Evolutionary conservation across 768 basidiomycete genomes (phyloP).

Genomic region (Auricularia auricula-judae): DNA sequence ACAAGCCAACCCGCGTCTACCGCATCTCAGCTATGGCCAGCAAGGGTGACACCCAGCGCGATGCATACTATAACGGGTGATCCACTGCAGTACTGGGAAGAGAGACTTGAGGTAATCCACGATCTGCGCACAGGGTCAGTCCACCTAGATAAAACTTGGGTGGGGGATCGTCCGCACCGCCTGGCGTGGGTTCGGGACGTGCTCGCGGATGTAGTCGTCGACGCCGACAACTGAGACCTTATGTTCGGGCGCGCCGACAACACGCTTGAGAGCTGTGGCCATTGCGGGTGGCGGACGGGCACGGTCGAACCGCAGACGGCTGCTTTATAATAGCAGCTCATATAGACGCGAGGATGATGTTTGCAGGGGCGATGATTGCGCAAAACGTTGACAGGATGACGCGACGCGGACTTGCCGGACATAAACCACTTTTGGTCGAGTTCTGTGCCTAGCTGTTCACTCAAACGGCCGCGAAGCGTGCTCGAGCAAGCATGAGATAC

Average conservation of each 20-base stretch:
- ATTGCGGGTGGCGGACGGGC: not conserved
- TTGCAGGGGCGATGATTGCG: not conserved
- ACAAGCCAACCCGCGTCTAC: not conserved
- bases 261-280: conserved; percentile 27
- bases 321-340: no score
- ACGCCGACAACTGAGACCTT: conserved; percentile 48
- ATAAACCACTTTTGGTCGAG: no score
- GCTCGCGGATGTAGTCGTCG: conserved; percentile 37
- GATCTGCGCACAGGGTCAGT: conserved; percentile 27
- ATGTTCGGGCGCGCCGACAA: conserved; percentile 52
- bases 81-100: conserved; percentile 83
- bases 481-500: no score
- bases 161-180: conserved; percentile 28
- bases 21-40: not conserved
- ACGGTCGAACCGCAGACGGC: not conserved
- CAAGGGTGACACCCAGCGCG: not conserved
- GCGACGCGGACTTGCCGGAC: not conserved
- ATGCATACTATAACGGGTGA: conserved; percentile 69
- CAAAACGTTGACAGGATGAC: not conserved
- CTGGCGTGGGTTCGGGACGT: conserved; percentile 34
- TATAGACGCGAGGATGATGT: no score
- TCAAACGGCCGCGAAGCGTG: no score
- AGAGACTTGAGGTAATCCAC: conserved; percentile 55
- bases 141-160: not conserved
- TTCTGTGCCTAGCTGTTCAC: no score